Percentiles rank a stretch among this genome's conserved stretches.
These are phyloP conservation scores for Heterobasidion occidentale DNA, from an alignment of 1,284 basidiomycete species.

Conservation along the genomic window DNA sequence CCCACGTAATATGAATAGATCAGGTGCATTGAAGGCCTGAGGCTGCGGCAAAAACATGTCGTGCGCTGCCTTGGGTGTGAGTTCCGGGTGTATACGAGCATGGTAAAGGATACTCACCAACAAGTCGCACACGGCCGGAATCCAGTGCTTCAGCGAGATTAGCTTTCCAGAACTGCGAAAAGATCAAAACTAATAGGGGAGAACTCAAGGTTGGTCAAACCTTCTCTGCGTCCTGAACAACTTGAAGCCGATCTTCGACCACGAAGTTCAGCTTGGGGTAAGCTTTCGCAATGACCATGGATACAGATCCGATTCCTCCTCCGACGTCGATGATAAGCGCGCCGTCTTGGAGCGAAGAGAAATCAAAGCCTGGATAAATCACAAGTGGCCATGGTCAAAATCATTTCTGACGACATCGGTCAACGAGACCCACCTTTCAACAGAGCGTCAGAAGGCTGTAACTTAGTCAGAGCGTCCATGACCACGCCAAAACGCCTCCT, in stretches of 20 bases:
- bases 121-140: conserved; percentile 15
- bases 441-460: conserved; percentile 15
- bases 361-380: conserved; percentile 2
- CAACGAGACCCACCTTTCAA: conserved; percentile 9
- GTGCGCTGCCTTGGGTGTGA: too few species aligned
- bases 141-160: conserved; percentile 14
- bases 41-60: too few species aligned
- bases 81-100: too few species aligned
- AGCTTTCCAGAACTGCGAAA: conserved; percentile 15
- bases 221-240: not conserved
- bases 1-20: too few species aligned
- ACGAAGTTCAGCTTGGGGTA: conserved; percentile 16
- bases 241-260: conserved; percentile 11
- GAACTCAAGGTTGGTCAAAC: not conserved
- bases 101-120: not conserved
- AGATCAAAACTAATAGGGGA: too few species aligned
- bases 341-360: conserved; percentile 11
- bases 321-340: conserved; percentile 16
- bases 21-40: too few species aligned
- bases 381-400: not conserved
- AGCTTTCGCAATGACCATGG: conserved; percentile 11
- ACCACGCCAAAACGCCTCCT: conserved; percentile 16
- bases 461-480: conserved; percentile 17
- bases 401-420: not conserved
- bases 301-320: conserved; percentile 16